Evolutionary conservation across 805 yeast species (phyloP), one percentile per base, ranked within the genome.

Genomic region (Soucietia sequanensis): DNA sequence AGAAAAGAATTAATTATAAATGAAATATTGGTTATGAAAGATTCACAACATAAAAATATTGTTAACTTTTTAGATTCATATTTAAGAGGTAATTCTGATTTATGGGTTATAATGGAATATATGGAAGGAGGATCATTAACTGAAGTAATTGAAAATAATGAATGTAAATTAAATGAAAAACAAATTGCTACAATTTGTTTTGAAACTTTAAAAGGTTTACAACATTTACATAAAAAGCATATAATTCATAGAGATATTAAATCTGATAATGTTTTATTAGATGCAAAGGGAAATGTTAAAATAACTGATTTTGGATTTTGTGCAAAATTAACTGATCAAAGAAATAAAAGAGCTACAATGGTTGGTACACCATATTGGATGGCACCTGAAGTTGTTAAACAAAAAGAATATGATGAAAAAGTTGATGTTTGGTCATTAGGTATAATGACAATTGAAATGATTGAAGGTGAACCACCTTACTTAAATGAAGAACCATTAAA

Each of bases 61-160:
- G 99, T 93, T 39, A 93, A 91, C 58, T 93, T 87, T 61, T 64
- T 93, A 41, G 98, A 91, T 54, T 88, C 96, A 1, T 95, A 87
- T 53, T 65, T 91, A 43, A 74, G 89, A 35, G 87, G 88, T 4
- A 69, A 73, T 31, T 74, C 77, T 39, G 97, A 93, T 52, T 69
- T 93, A 41, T 91, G 98, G 96, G 99, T 93, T n/a, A 85, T 95
- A 21, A 93, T 93, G 99, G 99, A 93, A 61, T 95, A 81, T 58
- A 93, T 93, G 99, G 97, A 95, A 65, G 99, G 99, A 35, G 99
- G 99, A 1, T 85, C 96, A 4, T 68, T 93, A 47, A 93, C 98
- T 0, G 99, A 93, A 64, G 86, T 95, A 26, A 90, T 95, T 53
- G 96, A 89, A 37, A 86, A 89, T 62, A 90, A 90, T 57, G 81